Evolutionary conservation across 1,284 basidiomycete genomes (phyloP).

Genomic region (Thecaphora thlaspeos): DNA sequence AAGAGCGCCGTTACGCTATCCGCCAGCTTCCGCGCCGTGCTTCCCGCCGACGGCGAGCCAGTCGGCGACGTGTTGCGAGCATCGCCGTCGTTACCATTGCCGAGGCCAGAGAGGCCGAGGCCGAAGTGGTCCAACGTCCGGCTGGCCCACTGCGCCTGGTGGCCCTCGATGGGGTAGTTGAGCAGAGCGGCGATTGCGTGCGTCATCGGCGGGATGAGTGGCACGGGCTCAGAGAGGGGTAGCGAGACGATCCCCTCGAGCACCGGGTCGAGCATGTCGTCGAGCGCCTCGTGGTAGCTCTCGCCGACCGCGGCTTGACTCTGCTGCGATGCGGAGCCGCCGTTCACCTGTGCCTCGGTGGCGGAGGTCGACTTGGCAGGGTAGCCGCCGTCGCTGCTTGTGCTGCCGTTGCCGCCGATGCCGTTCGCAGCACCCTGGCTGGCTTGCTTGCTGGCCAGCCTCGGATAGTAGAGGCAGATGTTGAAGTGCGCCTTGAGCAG

Average conservation of each 20-base stretch:
- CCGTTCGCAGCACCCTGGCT: conserved; percentile 9
- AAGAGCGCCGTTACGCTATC: neutral
- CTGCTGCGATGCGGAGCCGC: neutral
- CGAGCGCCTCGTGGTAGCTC: conserved; percentile 22
- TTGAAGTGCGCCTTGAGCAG: conserved; percentile 50
- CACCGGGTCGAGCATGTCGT: conserved; percentile 34
- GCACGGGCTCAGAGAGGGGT: conserved; percentile 15
- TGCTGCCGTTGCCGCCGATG: conserved; percentile 1
- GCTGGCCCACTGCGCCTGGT: conserved; percentile 3
- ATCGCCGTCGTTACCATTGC: neutral
- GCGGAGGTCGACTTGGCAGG: neutral
- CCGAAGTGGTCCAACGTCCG: neutral
- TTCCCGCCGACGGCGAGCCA: neutral
- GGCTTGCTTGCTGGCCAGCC: conserved; percentile 16
- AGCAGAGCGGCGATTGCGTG: conserved; percentile 48
- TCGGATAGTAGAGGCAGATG: conserved; percentile 46
- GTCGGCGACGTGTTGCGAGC: neutral
- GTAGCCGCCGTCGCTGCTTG: neutral
- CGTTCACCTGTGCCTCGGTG: neutral
- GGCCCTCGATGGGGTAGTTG: conserved; percentile 34
- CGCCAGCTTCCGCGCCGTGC: neutral
- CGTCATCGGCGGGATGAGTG: conserved; percentile 39
- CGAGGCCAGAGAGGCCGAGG: neutral
- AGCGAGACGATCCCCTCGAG: conserved; percentile 24
- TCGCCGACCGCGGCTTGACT: conserved; percentile 24